Conservation (phyloP, 2,329 filamentous ascomycete species). For the Stagonosporopsis vannaccii region DNA sequence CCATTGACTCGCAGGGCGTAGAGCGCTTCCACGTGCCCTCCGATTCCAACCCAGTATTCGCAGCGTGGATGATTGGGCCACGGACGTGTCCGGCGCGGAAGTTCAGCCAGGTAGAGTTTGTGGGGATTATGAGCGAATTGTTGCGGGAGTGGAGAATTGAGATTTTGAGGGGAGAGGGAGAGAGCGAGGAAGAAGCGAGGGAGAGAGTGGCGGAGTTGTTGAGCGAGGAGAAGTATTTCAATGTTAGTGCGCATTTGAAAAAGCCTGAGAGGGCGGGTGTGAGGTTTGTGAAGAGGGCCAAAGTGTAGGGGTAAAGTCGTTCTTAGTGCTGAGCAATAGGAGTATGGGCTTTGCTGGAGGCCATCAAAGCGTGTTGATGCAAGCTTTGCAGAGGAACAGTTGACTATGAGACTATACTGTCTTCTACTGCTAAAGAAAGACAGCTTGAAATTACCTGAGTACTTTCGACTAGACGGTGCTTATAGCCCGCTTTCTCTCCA, state of each 20-base stretch:
- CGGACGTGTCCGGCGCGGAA: constrained; percentile 33
- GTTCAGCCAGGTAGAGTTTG: constrained; percentile 36
- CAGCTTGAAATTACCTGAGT: too few relatives aligned
- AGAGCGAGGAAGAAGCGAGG: constrained; percentile 18
- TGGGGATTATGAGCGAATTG: constrained; percentile 22
- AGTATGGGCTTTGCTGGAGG: neutral
- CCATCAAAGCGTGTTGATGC: neutral
- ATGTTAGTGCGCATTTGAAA: constrained; percentile 28
- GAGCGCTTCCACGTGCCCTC: constrained; percentile 19
- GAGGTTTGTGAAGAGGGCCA: constrained; percentile 4
- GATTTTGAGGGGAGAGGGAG: constrained; percentile 7
- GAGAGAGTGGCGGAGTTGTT: constrained; percentile 16
- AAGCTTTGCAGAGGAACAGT: neutral
- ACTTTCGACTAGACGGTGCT: neutral
- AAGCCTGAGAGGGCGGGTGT: constrained; percentile 15
- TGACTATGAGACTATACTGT: neutral
- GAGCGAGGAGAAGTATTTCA: constrained; percentile 23
- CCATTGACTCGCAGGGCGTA: neutral
- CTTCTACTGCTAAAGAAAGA: neutral
- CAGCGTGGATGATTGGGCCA: constrained; percentile 39
- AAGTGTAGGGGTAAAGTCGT: neutral
- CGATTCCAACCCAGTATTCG: constrained; percentile 6
- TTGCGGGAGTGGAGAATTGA: constrained; percentile 25
- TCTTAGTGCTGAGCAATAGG: neutral
- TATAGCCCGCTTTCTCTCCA: neutral